These are phyloP conservation scores for Geranomyces variabilis DNA, from an alignment of 192 early-diverging fungal species.

Conservation along the genomic window DNA sequence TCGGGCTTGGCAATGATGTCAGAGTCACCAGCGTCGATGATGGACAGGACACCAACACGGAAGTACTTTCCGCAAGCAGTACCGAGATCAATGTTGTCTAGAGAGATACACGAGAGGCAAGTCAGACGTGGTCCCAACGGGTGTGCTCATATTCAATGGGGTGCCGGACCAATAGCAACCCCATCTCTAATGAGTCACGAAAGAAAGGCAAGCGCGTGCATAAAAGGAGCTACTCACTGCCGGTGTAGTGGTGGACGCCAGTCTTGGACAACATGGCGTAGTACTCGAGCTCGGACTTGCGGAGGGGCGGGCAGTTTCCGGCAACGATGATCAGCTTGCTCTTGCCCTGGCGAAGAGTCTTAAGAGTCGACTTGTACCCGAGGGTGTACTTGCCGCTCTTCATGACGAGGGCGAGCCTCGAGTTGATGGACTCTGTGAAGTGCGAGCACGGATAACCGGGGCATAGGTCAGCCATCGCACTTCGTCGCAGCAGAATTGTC, in stretches of 20 bases:
- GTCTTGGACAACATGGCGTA: constrained; percentile 99
- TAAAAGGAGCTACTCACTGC: constrained; percentile 69
- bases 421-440: constrained; percentile 92
- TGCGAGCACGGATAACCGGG: neutral
- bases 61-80: constrained; percentile 99
- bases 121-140: constrained; percentile 1
- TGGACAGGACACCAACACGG: constrained; percentile 92
- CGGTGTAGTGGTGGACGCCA: constrained; percentile 98
- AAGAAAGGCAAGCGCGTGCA: neutral
- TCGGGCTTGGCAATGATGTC: constrained; percentile 70
- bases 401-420: constrained; percentile 97
- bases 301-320: constrained; percentile 98
- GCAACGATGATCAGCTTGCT: constrained; percentile 99
- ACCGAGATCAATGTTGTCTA: constrained; percentile 98
- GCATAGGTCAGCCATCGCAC: no score
- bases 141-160: constrained; percentile 20
- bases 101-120: constrained; percentile 25
- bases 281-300: constrained; percentile 99
- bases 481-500: no score
- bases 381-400: constrained; percentile 98
- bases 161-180: constrained; percentile 25
- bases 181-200: constrained; percentile 37
- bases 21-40: constrained; percentile 98
- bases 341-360: constrained; percentile 96
- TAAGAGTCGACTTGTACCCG: constrained; percentile 99